These are phyloP conservation scores for Chaetomium tenue DNA, from an alignment of 495 filamentous ascomycete genomes.

Conservation along the genomic window DNA sequence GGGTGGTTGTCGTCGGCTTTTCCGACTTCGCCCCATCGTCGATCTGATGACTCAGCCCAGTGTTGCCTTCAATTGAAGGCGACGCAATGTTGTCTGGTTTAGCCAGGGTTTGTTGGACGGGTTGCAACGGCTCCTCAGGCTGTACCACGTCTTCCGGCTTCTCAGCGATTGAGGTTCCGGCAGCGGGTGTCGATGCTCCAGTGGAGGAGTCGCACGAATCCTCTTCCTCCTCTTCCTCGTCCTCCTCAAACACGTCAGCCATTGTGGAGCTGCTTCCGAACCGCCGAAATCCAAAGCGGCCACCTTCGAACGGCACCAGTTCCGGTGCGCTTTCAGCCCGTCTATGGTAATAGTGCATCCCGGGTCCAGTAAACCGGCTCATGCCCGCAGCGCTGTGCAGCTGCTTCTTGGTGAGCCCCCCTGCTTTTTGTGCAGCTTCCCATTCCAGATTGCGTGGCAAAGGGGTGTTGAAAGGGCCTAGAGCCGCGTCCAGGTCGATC, in stretches of 20 bases:
- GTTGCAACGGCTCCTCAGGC: not conserved
- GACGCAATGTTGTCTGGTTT: not conserved
- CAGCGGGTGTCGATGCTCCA: constrained; percentile 33
- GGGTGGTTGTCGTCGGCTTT: not conserved
- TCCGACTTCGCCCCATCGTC: not conserved
- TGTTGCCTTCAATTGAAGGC: not conserved
- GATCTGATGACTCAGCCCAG: not conserved
- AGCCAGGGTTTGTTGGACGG: not conserved
- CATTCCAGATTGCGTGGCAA: constrained; percentile 56
- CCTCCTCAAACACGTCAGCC: constrained; percentile 94
- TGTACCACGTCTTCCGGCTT: constrained; percentile 15
- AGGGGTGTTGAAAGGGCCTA: constrained; percentile 88
- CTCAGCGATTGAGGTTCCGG: constrained; percentile 23
- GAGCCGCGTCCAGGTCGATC: constrained; percentile 93
- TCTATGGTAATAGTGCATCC: constrained; percentile 87
- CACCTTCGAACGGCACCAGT: constrained; percentile 76
- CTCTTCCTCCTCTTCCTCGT: constrained; percentile 71
- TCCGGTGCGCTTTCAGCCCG: constrained; percentile 90
- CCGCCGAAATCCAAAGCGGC: constrained; percentile 56
- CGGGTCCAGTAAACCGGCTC: constrained; percentile 73
- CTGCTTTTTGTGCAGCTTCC: constrained; percentile 56
- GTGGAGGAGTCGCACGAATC: constrained; percentile 29
- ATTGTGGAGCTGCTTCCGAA: constrained; percentile 66
- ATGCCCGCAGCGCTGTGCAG: constrained; percentile 85
- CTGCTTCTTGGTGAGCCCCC: constrained; percentile 63